Percentiles rank a stretch among this genome's conserved stretches.
Conservation (phyloP, 305 asterid genomes). For the Fraxinus angustifolia region DNA sequence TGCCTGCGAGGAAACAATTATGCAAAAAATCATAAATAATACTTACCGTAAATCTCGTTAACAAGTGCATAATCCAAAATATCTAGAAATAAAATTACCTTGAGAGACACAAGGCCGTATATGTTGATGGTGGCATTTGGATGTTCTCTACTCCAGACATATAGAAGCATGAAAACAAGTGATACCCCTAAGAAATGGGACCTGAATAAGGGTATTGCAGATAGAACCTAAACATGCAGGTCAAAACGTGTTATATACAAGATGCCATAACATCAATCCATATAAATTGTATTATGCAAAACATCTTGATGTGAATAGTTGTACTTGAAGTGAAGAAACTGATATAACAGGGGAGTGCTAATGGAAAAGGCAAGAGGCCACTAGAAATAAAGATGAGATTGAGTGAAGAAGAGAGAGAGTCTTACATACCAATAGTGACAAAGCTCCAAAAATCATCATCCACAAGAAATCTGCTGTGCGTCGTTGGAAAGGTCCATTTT, state of each 20-base stretch:
- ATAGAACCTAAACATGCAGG: conserved; percentile 56
- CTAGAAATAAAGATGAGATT: background rate
- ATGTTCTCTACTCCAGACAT: conserved; percentile 93
- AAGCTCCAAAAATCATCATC: conserved; percentile 95
- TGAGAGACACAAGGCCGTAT: conserved; percentile 79
- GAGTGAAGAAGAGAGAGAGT: background rate
- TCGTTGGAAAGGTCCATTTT: conserved; percentile 74
- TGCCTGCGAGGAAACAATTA: conserved; percentile 50
- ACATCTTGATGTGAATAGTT: conserved; percentile 2
- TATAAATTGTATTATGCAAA: background rate
- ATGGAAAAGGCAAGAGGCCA: background rate
- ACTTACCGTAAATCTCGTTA: background rate
- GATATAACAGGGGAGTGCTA: background rate
- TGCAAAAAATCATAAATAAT: conserved; percentile 9
- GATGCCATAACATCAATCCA: background rate
- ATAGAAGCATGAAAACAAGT: conserved; percentile 91
- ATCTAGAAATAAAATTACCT: conserved; percentile 45
- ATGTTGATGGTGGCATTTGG: conserved; percentile 77
- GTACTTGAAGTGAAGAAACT: background rate
- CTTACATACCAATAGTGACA: conserved; percentile 59
- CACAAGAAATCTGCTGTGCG: conserved; percentile 98
- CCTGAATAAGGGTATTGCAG: conserved; percentile 63
- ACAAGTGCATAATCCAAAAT: background rate
- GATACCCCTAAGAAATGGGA: conserved; percentile 72
- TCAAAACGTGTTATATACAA: conserved; percentile 12